These are phyloP conservation scores for Pseudopyricularia javanii DNA, from an alignment of 2,329 filamentous ascomycete species.

Conservation along the genomic window DNA sequence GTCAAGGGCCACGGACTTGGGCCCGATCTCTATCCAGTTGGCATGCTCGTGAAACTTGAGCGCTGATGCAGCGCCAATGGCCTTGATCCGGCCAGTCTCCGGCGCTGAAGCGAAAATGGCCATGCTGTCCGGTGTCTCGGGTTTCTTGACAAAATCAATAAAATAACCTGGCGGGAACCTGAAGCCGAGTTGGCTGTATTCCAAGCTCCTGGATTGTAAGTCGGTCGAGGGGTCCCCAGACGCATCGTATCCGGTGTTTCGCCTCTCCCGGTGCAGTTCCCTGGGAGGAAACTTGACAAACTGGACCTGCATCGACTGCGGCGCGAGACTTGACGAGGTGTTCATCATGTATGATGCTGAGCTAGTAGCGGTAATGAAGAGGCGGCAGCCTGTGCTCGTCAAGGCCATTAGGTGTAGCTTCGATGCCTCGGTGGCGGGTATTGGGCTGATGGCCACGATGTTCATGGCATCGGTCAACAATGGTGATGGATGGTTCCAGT, in stretches of 20 bases:
- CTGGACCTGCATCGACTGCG: slow-evolving; percentile 94
- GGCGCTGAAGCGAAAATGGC: slow-evolving; percentile 74
- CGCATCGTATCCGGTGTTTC: slow-evolving; percentile 8
- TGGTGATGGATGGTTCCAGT: slow-evolving; percentile 66
- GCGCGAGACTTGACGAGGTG: slow-evolving; percentile 50
- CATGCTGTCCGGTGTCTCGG: slow-evolving; percentile 47
- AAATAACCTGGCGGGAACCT: slow-evolving; percentile 83
- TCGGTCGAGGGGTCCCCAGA: slow-evolving; percentile 28
- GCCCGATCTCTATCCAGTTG: slow-evolving; percentile 62
- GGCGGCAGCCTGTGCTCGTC: slow-evolving; percentile 78
- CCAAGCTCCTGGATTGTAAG: slow-evolving; percentile 34
- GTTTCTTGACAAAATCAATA: slow-evolving; percentile 64
- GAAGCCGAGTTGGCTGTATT: slow-evolving; percentile 36
- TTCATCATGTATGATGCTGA: slow-evolving; percentile 51
- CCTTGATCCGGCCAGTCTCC: slow-evolving; percentile 74
- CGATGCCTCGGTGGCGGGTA: slow-evolving; percentile 65
- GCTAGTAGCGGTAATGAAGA: slow-evolving; percentile 84
- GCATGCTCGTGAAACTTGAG: slow-evolving; percentile 65
- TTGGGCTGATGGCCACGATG: slow-evolving; percentile 77
- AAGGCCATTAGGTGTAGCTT: slow-evolving; percentile 83
- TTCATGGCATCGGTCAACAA: slow-evolving; percentile 57
- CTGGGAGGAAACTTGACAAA: slow-evolving; percentile 87
- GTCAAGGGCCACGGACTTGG: slow-evolving; percentile 55
- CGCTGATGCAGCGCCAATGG: slow-evolving; percentile 36
- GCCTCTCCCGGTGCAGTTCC: slow-evolving; percentile 17